A percentile compares a stretch with the other conserved stretches of the same genome.
Evolutionary conservation across 1,139 yeast genomes (phyloP).

Genomic region (Yamadazyma atlantica): DNA sequence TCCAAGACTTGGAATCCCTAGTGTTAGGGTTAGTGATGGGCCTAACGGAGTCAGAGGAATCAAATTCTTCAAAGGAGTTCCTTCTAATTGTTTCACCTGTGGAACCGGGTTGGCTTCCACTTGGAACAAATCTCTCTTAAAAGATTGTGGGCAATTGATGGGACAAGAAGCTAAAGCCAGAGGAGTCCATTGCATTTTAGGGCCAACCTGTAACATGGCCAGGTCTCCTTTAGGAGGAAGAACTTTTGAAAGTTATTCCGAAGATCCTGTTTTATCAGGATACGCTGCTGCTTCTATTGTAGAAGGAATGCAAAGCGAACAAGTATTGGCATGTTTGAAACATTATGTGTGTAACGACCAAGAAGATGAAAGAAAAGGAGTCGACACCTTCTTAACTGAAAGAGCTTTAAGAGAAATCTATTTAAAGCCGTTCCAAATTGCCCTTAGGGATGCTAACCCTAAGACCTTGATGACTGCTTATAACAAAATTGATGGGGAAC

Average conservation of each 20-base stretch:
- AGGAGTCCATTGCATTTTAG: conserved; percentile 47
- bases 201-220: conserved; percentile 57
- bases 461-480: conserved; percentile 58
- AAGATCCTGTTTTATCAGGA: conserved; percentile 61
- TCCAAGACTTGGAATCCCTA: conserved; percentile 41
- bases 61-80: conserved; percentile 29
- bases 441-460: conserved; percentile 51
- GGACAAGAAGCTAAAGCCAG: conserved; percentile 35
- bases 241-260: conserved; percentile 61
- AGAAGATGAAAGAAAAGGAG: conserved; percentile 53
- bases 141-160: conserved; percentile 31
- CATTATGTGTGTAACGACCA: conserved; percentile 63
- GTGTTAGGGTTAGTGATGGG: conserved; percentile 35
- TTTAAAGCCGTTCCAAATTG: conserved; percentile 61
- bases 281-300: conserved; percentile 47
- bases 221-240: conserved; percentile 67
- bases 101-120: conserved; percentile 48
- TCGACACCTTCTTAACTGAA: conserved; percentile 50
- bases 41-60: conserved; percentile 39
- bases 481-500: conserved; percentile 59
- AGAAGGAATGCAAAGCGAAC: conserved; percentile 53
- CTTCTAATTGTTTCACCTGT: conserved; percentile 38
- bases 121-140: conserved; percentile 28
- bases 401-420: conserved; percentile 63
- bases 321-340: conserved; percentile 57